These are phyloP conservation scores for Blastocystis sp. DNA, from an alignment of 352 stramenopile species.

Conservation along the genomic window DNA sequence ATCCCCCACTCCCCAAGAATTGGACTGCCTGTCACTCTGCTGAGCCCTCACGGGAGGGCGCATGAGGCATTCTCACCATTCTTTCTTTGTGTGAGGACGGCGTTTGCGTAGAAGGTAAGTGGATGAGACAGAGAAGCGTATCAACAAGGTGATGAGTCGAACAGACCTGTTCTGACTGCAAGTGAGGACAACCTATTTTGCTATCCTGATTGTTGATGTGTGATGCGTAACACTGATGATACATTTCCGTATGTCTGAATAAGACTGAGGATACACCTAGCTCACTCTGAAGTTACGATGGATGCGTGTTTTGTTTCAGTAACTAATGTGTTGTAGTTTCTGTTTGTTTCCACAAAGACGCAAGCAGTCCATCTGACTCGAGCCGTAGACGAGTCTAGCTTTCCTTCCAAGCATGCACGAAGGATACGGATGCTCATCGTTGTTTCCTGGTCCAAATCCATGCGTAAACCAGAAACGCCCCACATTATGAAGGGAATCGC, in stretches of 20 bases:
- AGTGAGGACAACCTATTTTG: constrained; percentile 53
- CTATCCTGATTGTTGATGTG: constrained; percentile 54
- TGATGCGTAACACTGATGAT: constrained; percentile 1
- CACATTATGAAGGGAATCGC: neutral
- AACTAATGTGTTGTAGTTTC: constrained; percentile 37
- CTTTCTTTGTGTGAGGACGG: neutral
- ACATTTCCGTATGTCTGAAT: constrained; percentile 26
- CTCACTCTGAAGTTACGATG: constrained; percentile 36
- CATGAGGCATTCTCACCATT: neutral
- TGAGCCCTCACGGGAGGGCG: neutral
- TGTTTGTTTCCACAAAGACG: neutral
- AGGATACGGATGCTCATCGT: neutral
- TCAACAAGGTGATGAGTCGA: neutral
- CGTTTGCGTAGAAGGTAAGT: neutral
- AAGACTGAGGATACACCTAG: constrained; percentile 38
- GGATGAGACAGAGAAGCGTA: neutral
- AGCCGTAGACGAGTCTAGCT: neutral
- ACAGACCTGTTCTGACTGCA: constrained; percentile 69
- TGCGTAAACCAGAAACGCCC: neutral
- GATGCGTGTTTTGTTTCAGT: neutral
- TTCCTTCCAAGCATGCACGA: neutral
- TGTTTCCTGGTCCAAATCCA: neutral
- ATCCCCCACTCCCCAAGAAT: too few relatives aligned
- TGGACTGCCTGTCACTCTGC: neutral
- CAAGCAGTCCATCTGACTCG: neutral